Percentiles rank a stretch among this genome's conserved stretches.
These are phyloP conservation scores for slime mould (Dictyostelium discoideum) DNA, from an alignment of 78 protist genomes.

Conservation along the genomic window DNA sequence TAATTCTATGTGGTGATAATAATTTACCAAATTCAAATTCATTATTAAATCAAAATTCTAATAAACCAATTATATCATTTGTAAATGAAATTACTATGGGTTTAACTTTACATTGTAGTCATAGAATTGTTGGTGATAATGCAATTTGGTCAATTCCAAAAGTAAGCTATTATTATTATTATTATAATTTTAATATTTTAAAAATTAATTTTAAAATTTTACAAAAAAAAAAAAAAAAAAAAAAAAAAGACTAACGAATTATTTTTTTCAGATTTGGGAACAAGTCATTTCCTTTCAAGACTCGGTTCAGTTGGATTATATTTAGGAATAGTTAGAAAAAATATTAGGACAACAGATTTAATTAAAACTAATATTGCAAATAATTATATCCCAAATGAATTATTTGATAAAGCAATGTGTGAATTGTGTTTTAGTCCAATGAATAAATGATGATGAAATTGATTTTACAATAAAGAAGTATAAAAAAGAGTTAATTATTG, in stretches of 20 bases:
- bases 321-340: background rate
- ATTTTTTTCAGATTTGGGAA: slow-evolving; percentile 45
- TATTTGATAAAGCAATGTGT: background rate
- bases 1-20: background rate
- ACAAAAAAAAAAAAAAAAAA: background rate
- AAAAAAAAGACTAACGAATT: background rate
- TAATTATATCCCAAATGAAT: background rate
- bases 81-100: slow-evolving; percentile 72
- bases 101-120: slow-evolving; percentile 15
- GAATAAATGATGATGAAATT: background rate
- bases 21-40: too few relatives aligned
- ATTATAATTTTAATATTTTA: too few relatives aligned
- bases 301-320: slow-evolving; percentile 41
- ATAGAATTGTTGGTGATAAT: slow-evolving; percentile 34
- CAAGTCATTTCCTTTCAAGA: slow-evolving; percentile 22
- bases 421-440: background rate
- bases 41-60: background rate
- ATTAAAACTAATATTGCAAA: background rate
- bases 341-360: background rate
- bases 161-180: background rate
- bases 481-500: background rate
- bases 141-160: slow-evolving; percentile 64
- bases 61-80: slow-evolving; percentile 38
- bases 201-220: too few relatives aligned
- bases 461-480: background rate